phyloP scores from a whole-genome alignment of 768 basidiomycete species.

The Suillus ampliporus region DNA sequence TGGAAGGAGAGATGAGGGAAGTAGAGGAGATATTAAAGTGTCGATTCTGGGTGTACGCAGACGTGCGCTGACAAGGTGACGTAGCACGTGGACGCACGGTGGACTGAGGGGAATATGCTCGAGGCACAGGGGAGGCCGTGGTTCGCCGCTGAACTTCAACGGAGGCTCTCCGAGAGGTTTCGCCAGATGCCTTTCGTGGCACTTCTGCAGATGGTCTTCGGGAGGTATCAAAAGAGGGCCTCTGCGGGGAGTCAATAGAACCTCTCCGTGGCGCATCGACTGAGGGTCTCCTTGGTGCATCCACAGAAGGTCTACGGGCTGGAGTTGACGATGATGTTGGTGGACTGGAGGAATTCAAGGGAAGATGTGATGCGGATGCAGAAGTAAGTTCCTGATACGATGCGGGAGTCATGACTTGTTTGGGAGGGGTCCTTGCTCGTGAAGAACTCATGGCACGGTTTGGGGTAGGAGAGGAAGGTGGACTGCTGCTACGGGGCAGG shows the following conservation, averaged over 20 bases:
- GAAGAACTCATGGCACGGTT: constrained; percentile 47
- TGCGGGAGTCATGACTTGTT: constrained; percentile 46
- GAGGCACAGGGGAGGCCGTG: constrained; percentile 37
- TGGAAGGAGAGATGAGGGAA: constrained; percentile 54
- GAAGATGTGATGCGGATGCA: constrained; percentile 56
- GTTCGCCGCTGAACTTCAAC: constrained; percentile 34
- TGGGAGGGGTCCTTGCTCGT: constrained; percentile 47
- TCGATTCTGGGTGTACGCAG: constrained; percentile 55
- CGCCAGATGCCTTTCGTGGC: constrained; percentile 39
- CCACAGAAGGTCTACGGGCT: constrained; percentile 33
- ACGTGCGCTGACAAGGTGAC: constrained; percentile 50
- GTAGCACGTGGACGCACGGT: constrained; percentile 48
- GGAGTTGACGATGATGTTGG: constrained; percentile 38
- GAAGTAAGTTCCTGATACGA: constrained; percentile 50
- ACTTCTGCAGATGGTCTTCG: constrained; percentile 46
- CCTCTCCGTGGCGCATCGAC: constrained; percentile 29
- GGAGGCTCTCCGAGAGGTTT: constrained; percentile 22
- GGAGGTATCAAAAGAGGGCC: constrained; percentile 37
- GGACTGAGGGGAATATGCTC: constrained; percentile 50
- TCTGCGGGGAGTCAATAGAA: constrained; percentile 38
- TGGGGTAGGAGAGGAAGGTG: constrained; percentile 46
- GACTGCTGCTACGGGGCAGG: constrained; percentile 42
- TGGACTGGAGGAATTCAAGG: constrained; percentile 37
- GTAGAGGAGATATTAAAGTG: constrained; percentile 65
- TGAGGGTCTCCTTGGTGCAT: constrained; percentile 34